Evolutionary conservation across 2,329 filamentous ascomycete genomes (phyloP).

Genomic region (Amylocarpus encephaloides): DNA sequence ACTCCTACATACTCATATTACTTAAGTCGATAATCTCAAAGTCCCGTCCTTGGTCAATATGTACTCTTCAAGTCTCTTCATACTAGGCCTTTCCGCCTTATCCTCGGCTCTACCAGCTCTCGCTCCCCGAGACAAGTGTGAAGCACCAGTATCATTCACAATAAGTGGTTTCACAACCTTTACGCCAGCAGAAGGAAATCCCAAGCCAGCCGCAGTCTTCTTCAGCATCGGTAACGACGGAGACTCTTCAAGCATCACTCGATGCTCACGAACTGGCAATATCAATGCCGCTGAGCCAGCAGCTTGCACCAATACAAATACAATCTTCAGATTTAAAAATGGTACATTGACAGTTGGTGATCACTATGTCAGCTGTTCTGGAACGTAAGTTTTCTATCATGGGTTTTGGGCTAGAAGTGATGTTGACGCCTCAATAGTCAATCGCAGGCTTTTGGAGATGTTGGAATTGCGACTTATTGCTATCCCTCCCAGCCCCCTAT

Average conservation of each 20-base stretch:
- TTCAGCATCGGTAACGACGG: slow-evolving; percentile 12
- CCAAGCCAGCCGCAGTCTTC: slow-evolving; percentile 5
- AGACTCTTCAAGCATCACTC: background rate
- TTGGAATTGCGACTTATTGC: slow-evolving; percentile 2
- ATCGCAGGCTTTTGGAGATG: slow-evolving; percentile 1
- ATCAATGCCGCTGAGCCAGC: background rate
- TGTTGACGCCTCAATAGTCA: background rate
- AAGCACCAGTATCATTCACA: slow-evolving; percentile 11
- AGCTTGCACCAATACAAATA: slow-evolving; percentile 1
- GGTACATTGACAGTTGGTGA: background rate
- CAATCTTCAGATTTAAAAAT: background rate
- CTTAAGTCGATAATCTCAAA: background rate
- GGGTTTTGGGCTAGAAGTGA: background rate
- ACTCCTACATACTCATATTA: background rate
- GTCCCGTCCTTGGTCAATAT: background rate
- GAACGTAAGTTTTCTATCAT: slow-evolving; percentile 7
- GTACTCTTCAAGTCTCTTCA: slow-evolving; percentile 1
- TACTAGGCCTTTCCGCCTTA: slow-evolving; percentile 4
- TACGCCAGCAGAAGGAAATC: slow-evolving; percentile 13
- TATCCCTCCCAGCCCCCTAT: slow-evolving; percentile 6
- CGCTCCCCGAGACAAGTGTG: slow-evolving; percentile 1
- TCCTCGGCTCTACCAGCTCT: slow-evolving; percentile 9
- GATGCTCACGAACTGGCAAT: slow-evolving; percentile 3
- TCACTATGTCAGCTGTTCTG: slow-evolving; percentile 3
- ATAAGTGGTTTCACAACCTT: slow-evolving; percentile 18